Evolutionary conservation across 495 filamentous ascomycete species (phyloP).

Genomic region (Oleoguttula mirabilis): DNA sequence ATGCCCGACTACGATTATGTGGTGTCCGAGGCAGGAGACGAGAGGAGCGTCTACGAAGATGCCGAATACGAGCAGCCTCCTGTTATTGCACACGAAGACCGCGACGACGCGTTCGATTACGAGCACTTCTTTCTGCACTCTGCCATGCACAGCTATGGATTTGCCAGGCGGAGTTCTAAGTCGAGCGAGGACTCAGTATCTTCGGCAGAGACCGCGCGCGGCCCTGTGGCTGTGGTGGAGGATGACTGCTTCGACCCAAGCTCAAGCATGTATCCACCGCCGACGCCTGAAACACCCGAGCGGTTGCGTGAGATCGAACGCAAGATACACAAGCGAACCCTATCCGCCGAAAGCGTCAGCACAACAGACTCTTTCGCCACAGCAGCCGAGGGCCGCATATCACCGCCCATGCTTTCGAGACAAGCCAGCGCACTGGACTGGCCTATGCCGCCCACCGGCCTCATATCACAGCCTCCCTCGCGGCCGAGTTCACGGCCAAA

Average conservation of each 20-base stretch:
- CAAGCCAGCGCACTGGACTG: constrained; percentile 2
- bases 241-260: constrained; percentile 5
- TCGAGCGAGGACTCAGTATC: constrained; percentile 48
- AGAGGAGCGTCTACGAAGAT: constrained; percentile 48
- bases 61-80: constrained; percentile 34
- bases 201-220: constrained; percentile 65
- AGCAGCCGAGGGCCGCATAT: constrained; percentile 51
- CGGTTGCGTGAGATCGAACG: constrained; percentile 15
- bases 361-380: constrained; percentile 76
- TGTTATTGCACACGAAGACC: constrained; percentile 68
- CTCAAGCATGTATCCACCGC: constrained; percentile 14
- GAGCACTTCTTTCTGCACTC: constrained; percentile 90
- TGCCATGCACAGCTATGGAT: constrained; percentile 61
- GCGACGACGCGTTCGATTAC: constrained; percentile 94
- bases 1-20: constrained; percentile 1
- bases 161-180: constrained; percentile 34
- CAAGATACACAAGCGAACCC: constrained; percentile 38
- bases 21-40: constrained; percentile 28
- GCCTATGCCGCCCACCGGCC: constrained; percentile 8
- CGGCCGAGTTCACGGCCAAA: neutral
- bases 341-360: constrained; percentile 58
- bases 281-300: constrained; percentile 13
- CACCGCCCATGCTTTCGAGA: constrained; percentile 19
- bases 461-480: neutral
- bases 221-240: constrained; percentile 26